Evolutionary conservation across 495 filamentous ascomycete species (phyloP).

Genomic region (Trichoderma erinaceum): DNA sequence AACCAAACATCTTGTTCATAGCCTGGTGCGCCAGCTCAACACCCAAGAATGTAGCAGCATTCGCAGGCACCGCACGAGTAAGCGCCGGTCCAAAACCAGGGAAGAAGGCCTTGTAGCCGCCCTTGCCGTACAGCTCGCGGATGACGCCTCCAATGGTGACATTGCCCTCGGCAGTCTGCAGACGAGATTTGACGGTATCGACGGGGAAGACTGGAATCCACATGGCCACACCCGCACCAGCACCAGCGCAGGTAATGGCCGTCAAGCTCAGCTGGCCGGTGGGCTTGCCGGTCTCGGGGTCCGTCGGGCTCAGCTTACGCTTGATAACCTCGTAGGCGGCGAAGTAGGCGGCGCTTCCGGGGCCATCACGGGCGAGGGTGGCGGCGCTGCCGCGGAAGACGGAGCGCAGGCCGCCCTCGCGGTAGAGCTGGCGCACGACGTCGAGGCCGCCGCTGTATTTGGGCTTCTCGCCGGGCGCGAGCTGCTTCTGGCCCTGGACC

Average conservation of each 20-base stretch:
- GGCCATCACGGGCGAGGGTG: conserved; percentile 89
- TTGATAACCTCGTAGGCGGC: conserved; percentile 96
- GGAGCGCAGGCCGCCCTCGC: conserved; percentile 79
- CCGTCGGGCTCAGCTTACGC: conserved; percentile 75
- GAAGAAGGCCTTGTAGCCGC: conserved; percentile 92
- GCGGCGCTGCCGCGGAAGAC: conserved; percentile 88
- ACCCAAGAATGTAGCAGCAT: conserved; percentile 67
- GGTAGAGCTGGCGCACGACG: conserved; percentile 93
- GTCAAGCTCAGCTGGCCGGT: conserved; percentile 68
- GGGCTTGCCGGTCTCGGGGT: conserved; percentile 63
- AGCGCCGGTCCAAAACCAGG: conserved; percentile 91
- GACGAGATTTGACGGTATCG: conserved; percentile 88
- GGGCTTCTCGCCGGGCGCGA: conserved; percentile 83
- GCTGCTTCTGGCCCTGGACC: conserved; percentile 86
- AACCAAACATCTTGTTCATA: conserved; percentile 65
- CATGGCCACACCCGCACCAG: conserved; percentile 92
- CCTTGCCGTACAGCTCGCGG: conserved; percentile 65
- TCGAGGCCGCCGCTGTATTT: conserved; percentile 85
- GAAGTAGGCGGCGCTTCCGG: conserved; percentile 91
- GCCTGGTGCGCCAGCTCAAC: conserved; percentile 78
- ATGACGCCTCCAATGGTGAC: conserved; percentile 78
- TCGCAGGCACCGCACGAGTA: conserved; percentile 88
- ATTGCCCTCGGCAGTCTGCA: conserved; percentile 87
- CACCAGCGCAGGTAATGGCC: conserved; percentile 83
- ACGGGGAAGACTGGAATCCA: conserved; percentile 98